phyloP scores from a whole-genome alignment of 176 grass and related monocot genomes.

The Echinochloa phyllopogon region DNA sequence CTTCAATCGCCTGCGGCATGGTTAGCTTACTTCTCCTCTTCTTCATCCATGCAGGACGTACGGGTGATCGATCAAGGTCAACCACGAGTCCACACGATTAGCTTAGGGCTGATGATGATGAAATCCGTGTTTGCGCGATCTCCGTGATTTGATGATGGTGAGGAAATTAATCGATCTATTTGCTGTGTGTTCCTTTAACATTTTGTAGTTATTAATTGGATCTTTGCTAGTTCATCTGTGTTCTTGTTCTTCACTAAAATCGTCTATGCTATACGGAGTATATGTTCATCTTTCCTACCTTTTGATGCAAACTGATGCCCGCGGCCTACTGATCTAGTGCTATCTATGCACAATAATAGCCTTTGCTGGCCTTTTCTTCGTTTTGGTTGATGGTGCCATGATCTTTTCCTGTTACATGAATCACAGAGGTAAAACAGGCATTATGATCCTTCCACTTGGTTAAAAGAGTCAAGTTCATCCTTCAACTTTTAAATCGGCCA shows the following conservation, averaged over 20 bases:
- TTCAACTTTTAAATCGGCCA: too few relatives aligned
- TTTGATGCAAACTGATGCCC: not conserved
- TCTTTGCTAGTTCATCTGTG: not conserved
- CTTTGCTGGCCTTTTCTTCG: not conserved
- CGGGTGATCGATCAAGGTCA: not conserved
- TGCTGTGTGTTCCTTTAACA: not conserved
- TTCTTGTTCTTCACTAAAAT: not conserved
- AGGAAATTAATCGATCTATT: not conserved
- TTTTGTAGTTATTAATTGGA: not conserved
- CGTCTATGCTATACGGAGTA: too few relatives aligned
- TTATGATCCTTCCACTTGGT: too few relatives aligned
- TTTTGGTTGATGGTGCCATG: conserved; percentile 5
- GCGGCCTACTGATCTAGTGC: not conserved
- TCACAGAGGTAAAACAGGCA: too few relatives aligned
- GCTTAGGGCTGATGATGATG: not conserved
- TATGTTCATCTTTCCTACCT: conserved; percentile 24
- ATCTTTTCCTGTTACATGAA: conserved; percentile 11
- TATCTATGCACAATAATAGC: not conserved
- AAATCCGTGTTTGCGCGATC: not conserved
- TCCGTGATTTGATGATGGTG: not conserved
- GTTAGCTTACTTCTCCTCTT: not conserved
- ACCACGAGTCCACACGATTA: too few relatives aligned
- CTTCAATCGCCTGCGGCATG: conserved; percentile 47
- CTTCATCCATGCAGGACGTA: not conserved
- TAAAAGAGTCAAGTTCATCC: too few relatives aligned